Evolutionary conservation across 192 early-diverging fungal species (phyloP), one percentile per base, ranked within the genome.

Genomic region (Umbelopsis ramanniana): DNA sequence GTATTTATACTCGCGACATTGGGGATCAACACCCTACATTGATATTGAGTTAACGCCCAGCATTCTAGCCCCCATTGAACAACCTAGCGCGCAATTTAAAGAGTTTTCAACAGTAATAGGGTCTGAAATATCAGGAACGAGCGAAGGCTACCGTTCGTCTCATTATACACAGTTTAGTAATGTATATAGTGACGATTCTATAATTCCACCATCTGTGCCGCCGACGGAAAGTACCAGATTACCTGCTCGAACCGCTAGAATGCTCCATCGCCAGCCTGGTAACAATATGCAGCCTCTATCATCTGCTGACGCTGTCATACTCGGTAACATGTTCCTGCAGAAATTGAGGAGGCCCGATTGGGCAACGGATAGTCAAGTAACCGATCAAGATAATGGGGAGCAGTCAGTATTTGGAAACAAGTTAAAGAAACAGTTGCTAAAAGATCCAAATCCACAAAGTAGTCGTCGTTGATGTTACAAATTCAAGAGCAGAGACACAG

Each of bases 301-400:
- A 1, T 72, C 74, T 6, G 72, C 67, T 29, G 78, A 80, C 55
- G 78, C 78, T 0, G 24, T 80, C 5, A 24, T 80, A 46, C 75
- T 80, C 21, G 78, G 66, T 21, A 74, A 80, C 52, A 80, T 74
- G 12, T 80, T 80, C 53, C 40, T 74, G 19, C 78, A 80, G 33
- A 63, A 48, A 6, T 72, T 80, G 78, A 63, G 74, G 14, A 57
- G 74, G 10, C 78, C 78, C 0, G 74, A 75, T n/a, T 80, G 78
- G 78, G 33, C 57, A 29, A 37, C 33, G 35, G 57, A 63, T 37
- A 63, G 57, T 19, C 29, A 35, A 15, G 57, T 63, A 15, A 63
- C 57, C 33, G 57, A 63, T n/a, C 15, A 29, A 37, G 57, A 63
- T 2, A 29, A 26, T 17, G 57, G 11, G 2, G 57, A 63, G 29